phyloP scores from a whole-genome alignment of 1,284 basidiomycete species.

The Termitomyces sp. region DNA sequence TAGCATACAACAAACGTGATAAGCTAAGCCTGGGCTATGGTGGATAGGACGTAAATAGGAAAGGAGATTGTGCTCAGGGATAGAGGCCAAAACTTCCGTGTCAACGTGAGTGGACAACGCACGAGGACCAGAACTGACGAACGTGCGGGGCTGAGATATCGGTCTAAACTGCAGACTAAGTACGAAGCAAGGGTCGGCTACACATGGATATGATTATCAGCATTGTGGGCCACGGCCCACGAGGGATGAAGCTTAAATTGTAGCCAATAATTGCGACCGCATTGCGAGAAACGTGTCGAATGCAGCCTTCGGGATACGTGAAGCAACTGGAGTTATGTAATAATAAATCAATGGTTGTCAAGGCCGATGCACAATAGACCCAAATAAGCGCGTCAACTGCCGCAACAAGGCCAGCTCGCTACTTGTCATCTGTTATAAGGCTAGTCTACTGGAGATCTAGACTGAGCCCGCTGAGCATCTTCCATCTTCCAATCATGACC shows the following conservation, averaged over 20 bases:
- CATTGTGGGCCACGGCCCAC: neutral
- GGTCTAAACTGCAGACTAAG: neutral
- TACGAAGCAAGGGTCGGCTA: neutral
- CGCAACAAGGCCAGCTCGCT: neutral
- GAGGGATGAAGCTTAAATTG: neutral
- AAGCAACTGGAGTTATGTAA: neutral
- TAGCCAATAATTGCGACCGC: neutral
- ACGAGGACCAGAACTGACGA: constrained; percentile 13
- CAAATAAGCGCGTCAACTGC: constrained; percentile 5
- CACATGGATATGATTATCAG: neutral
- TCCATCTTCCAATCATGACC: constrained; percentile 43
- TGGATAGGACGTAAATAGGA: neutral
- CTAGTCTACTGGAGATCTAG: neutral
- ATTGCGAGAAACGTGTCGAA: neutral
- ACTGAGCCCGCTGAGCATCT: neutral
- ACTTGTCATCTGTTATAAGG: too few relatives aligned
- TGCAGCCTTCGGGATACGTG: neutral
- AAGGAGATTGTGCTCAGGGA: neutral
- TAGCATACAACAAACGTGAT: constrained; percentile 12
- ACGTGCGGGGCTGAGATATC: constrained; percentile 11
- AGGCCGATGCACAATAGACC: constrained; percentile 9
- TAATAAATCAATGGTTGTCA: neutral
- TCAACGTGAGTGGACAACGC: constrained; percentile 7
- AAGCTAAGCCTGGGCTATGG: neutral
- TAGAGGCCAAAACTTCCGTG: neutral